Evolutionary conservation across 2,329 filamentous ascomycete species (phyloP).

Genomic region (Talaromyces sp.): DNA sequence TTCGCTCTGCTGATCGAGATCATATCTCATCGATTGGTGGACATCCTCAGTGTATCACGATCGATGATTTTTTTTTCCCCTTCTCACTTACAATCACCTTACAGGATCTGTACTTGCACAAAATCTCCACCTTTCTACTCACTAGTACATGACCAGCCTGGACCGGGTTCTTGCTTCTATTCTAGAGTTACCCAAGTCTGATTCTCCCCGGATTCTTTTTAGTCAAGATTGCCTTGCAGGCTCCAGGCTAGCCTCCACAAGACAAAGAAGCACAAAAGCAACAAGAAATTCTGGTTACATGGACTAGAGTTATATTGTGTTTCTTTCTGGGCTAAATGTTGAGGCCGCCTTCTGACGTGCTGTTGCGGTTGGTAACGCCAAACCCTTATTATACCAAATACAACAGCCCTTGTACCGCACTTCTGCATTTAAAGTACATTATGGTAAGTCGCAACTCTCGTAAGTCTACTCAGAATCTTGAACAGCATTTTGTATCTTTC

Average conservation of each 20-base stretch:
- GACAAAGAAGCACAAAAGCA: not conserved
- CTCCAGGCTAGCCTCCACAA: not conserved
- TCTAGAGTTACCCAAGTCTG: not conserved
- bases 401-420: not conserved
- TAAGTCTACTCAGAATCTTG: not conserved
- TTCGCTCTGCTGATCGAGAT: too few relatives aligned
- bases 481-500: not conserved
- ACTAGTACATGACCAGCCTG: not conserved
- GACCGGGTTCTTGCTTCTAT: slow-evolving; percentile 1
- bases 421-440: not conserved
- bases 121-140: not conserved
- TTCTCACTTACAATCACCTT: not conserved
- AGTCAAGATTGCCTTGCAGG: not conserved
- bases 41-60: not conserved
- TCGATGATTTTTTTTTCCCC: not conserved
- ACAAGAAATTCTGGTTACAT: not conserved
- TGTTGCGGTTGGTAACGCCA: not conserved
- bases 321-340: not conserved
- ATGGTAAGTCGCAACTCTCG: not conserved
- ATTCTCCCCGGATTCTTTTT: not conserved
- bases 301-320: not conserved
- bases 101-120: not conserved
- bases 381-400: not conserved
- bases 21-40: not conserved
- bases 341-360: slow-evolving; percentile 3